These are phyloP conservation scores for Protomyces pachydermus DNA, from an alignment of 1,139 yeast genomes.

Conservation along the genomic window DNA sequence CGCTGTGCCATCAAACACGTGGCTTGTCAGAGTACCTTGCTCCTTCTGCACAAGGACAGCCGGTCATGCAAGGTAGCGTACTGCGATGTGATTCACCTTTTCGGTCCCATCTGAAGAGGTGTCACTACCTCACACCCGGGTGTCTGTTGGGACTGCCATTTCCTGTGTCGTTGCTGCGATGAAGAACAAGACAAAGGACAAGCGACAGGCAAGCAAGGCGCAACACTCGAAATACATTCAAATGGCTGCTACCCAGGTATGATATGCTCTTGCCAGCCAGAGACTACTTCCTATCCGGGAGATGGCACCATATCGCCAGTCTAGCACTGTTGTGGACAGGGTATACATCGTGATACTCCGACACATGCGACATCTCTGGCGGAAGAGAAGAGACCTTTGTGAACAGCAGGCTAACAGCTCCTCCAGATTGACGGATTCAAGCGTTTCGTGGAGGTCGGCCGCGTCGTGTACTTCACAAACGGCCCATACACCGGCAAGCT, in stretches of 20 bases:
- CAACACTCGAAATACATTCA: not conserved
- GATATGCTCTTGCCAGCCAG: not conserved
- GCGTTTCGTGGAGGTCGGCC: constrained; percentile 99
- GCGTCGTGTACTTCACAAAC: constrained; percentile 88
- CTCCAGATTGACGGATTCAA: constrained; percentile 24
- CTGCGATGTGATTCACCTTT: not conserved
- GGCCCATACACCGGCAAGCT: constrained; percentile 66
- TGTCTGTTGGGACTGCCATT: not conserved
- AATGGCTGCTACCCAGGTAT: not conserved
- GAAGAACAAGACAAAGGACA: not conserved
- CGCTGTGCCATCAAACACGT: no score
- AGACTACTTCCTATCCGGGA: not conserved
- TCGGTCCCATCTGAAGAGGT: not conserved
- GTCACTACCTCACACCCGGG: not conserved
- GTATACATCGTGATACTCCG: not conserved
- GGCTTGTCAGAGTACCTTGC: no score
- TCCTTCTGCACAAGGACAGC: no score
- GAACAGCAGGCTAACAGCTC: not conserved
- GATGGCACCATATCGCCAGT: not conserved
- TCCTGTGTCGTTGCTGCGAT: not conserved
- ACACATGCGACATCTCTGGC: not conserved
- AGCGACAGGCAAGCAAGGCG: not conserved
- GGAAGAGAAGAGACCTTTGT: not conserved
- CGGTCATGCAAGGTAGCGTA: no score
- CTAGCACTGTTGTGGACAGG: not conserved